Evolutionary conservation across 2,329 filamentous ascomycete genomes (phyloP), one percentile per base, ranked within the genome.

Genomic region (Beauveria australis): DNA sequence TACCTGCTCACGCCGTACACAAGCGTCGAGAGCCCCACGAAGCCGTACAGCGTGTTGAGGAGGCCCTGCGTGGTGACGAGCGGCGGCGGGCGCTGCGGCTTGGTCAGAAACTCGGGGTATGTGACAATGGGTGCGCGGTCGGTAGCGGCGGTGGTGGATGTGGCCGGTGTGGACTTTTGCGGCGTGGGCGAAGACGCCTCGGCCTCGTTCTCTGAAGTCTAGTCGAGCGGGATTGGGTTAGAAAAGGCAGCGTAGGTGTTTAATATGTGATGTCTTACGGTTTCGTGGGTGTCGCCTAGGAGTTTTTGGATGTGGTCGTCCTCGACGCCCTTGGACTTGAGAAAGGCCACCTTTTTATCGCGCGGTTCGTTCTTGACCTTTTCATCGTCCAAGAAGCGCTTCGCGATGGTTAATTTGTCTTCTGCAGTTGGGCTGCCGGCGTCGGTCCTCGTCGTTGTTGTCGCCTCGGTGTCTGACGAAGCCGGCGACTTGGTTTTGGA

Each of bases 301-400:
- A 96, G 77, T 54, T 78, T 76, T 65, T 89, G 77, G 63, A 96
- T 90, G 63, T 93, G 85, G 37, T 81, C 78, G 5, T 81, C 76
- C 3, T 75, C 76, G 8, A 96, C 76, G 3, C 90, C 90, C 72
- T 97, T 97, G 55, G 83, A 84, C 68, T 86, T 81, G 1, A 97
- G 76, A 66, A 96, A 96, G 8, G 83, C 81, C 22, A 82, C 78
- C 76, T 96, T 96, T 73, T 85, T 87, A 60, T 90, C 87, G 49
- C 80, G 79, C 0, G 88, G 79, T 40, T 88, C 85, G 72, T 87
- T 77, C 62, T 82, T 84, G 61, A 96, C 89, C 22, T 81, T 79
- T 8, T 89, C 85, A 63, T 95, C 88, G 55, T 89, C 78, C 4
- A 97, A 81, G 69, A 96, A 97, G 58, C 79, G 83, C 48, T 82